Base-by-base conservation (phyloP, 306 rosid genomes). In the Cicer bijugum region DNA sequence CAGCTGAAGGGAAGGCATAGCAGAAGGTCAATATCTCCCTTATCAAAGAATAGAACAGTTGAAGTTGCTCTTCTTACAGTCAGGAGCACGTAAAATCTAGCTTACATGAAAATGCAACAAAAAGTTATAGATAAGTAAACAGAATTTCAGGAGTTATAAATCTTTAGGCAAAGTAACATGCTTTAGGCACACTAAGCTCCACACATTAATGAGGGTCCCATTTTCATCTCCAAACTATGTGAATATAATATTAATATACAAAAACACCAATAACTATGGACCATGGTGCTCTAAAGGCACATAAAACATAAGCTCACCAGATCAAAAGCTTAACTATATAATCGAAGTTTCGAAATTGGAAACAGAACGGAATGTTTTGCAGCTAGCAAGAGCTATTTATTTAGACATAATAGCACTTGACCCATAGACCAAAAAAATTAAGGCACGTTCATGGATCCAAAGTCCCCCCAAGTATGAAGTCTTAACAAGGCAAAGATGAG, bases 1-100 rank as follows among this genome's bases (percentile, higher is more conserved):
- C 69, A 91, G 85, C 72, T 94, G 97, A 84, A 89, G 99, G 80
- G 97, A 89, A 78, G 95, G 84, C 99, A 94, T 90, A 67, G 82
- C 43, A 40, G 66, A 76, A 72, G 84, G 39, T 70, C 72, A 81
- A 78, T 67, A 84, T 81, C 69, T 82, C 75, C 77, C 74, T 67
- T 63, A 76, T 56, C 51, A 69, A 81, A 57, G 50, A 72, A 76
- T 64, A n/a, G 50, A 74, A 78, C 15, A 7, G 72, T 14, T 19
- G 79, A 15, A 45, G 77, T 47, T 69, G 79, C 75, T 72, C 75
- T 73, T 80, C 80, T 58, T 69, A 60, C 35, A 58, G 46, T 47
- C 58, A 19, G 77, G 43, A 79, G 84, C 43, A 42, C 10, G 19
- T 42, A 78, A 62, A 81, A 68, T 67, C 84, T 85, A 61, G 58